A percentile compares a stretch with the other conserved stretches of the same genome.
Evolutionary conservation across 306 rosid genomes (phyloP).

Genomic region (Corylus americana): DNA sequence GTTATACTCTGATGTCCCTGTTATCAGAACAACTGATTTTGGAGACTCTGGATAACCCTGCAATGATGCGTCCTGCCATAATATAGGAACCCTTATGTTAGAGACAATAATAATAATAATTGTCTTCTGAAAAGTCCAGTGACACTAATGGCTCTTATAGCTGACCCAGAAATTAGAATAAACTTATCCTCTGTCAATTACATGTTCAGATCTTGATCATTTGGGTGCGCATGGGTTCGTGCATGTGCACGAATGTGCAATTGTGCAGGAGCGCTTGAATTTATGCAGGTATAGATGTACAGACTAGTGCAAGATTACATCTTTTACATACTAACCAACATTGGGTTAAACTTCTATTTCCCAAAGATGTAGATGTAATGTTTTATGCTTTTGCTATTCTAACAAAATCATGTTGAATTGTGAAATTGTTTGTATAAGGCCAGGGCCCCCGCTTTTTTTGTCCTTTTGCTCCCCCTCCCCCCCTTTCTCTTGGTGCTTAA

Average conservation of each 20-base stretch:
- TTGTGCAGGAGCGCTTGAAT: neutral
- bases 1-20: constrained; percentile 92
- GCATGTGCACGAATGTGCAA: neutral
- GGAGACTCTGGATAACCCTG: constrained; percentile 91
- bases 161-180: neutral
- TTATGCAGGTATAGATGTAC: neutral
- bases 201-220: neutral
- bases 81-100: constrained; percentile 24
- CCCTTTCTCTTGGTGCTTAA: no score
- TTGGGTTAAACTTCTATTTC: neutral
- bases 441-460: no score
- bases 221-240: neutral
- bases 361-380: neutral
- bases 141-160: neutral
- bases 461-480: no score
- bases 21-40: constrained; percentile 86
- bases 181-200: neutral
- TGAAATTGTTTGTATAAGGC: no score
- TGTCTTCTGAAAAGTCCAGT: neutral
- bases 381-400: no score
- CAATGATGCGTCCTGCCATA: constrained; percentile 86
- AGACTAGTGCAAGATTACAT: neutral
- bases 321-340: neutral
- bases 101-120: neutral
- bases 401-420: no score